Evolutionary conservation across 805 yeast genomes (phyloP), one percentile per base, ranked within the genome.

Genomic region (Nakazawaea ambrosiae): DNA sequence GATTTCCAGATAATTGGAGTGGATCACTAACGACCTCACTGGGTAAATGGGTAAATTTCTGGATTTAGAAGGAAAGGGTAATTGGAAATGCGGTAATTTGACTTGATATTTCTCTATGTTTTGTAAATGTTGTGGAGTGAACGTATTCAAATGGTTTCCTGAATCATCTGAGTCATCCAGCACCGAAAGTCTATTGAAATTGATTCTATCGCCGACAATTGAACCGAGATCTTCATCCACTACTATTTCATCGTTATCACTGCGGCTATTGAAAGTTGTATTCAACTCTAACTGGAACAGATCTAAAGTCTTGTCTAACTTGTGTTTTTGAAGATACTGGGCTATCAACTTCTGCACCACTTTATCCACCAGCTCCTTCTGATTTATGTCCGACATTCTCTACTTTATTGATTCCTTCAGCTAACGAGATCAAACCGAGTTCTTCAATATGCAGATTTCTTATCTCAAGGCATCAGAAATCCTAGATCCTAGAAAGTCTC

Each of bases 281-380:
- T 73, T 70, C 32, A 63, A 49, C 39, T 74, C 79, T 12, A 47
- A 43, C 44, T 76, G 70, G 33, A 80, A 72, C 2, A 60, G 48
- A n/a, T 54, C 49, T 11, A 79, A 54, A 0, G 89, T 73, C 1
- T 58, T 59, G 1, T 39, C 43, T 33, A 65, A 67, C 1, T 74
- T 72, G 20, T 74, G 64, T n/a, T 65, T 57, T 20, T 63, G 53
- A n/a, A 82, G 62, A 45, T 72, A 81, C 22, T 76, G 74, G 0
- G 84, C 87, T 10, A 82, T 62, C 23, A 80, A 53, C 2, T 60
- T 22, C 24, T 22, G 47, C 15, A 61, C 50, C 11, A 38, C 27
- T 47, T 41, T 32, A 55, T 59, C 19, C 51, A 49, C 30, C n/a
- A 17, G 20, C 20, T 27, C 31, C 4, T 33, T n/a, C n/a, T n/a